A percentile compares a stretch with the other conserved stretches of the same genome.
Conservation (phyloP, 2,329 filamentous ascomycete species). For the Diaporthe sp. region DNA sequence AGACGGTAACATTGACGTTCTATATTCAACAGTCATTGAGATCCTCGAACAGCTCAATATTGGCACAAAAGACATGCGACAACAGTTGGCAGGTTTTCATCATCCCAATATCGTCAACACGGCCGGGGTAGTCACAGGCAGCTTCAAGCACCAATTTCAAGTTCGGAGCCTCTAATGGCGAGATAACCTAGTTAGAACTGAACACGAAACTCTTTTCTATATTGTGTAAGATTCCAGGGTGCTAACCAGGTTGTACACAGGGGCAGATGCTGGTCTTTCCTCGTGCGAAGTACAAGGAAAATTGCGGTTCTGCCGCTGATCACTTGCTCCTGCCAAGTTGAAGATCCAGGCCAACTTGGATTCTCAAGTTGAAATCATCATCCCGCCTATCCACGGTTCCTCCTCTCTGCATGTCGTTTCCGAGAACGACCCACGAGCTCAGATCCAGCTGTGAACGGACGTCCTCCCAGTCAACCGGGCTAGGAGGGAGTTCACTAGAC, state of each 20-base stretch:
- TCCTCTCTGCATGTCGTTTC: not conserved
- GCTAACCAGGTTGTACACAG: not conserved
- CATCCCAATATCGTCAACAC: not conserved
- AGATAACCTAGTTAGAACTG: not conserved
- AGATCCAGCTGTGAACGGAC: conserved; percentile 1
- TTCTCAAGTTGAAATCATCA: not conserved
- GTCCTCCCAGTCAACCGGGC: not conserved
- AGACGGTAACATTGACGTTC: not conserved
- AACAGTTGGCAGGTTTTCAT: not conserved
- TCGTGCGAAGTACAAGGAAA: not conserved
- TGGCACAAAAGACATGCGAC: not conserved
- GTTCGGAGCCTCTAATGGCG: not conserved
- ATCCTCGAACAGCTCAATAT: not conserved
- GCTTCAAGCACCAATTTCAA: not conserved
- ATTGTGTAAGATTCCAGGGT: not conserved
- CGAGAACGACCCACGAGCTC: conserved; percentile 3
- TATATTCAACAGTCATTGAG: not conserved
- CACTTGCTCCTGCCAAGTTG: not conserved
- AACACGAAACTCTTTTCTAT: not conserved
- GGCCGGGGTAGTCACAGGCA: not conserved
- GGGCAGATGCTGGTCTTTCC: not conserved
- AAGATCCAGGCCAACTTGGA: not conserved
- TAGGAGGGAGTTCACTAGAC: not conserved
- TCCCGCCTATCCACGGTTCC: not conserved
- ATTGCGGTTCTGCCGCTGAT: not conserved